Percentiles rank a stretch among this genome's conserved stretches.
These are phyloP conservation scores for Pseudogymnoascus sp. DNA, from an alignment of 2,329 filamentous ascomycete genomes.

Conservation along the genomic window DNA sequence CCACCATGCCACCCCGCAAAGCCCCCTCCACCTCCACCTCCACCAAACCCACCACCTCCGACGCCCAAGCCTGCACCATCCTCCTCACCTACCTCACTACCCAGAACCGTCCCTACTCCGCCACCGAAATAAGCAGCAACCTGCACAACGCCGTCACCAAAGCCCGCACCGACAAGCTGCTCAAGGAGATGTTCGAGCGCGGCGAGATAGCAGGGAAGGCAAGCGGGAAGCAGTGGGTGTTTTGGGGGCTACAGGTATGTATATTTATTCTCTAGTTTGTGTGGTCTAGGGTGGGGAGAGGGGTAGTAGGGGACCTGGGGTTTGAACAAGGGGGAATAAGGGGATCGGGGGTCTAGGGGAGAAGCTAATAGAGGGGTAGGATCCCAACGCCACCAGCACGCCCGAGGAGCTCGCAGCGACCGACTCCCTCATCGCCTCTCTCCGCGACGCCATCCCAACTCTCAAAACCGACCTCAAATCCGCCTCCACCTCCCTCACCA, in stretches of 20 bases:
- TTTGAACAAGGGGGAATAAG: neutral
- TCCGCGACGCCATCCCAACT: constrained; percentile 36
- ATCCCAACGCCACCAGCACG: constrained; percentile 38
- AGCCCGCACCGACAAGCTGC: constrained; percentile 49
- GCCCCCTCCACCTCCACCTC: neutral
- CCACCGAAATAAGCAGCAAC: constrained; percentile 50
- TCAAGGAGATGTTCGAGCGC: constrained; percentile 54
- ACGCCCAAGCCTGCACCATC: constrained; percentile 26
- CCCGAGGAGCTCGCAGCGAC: constrained; percentile 41
- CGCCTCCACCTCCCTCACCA: constrained; percentile 35
- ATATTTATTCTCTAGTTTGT: too few relatives aligned
- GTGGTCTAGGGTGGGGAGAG: neutral
- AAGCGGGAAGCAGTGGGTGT: constrained; percentile 27
- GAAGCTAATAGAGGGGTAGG: constrained; percentile 27
- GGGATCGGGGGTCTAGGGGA: neutral
- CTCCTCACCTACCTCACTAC: constrained; percentile 29
- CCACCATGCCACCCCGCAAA: constrained; percentile 11
- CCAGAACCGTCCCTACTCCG: constrained; percentile 33
- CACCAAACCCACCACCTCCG: constrained; percentile 18
- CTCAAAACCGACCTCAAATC: constrained; percentile 43
- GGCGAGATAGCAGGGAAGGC: constrained; percentile 47
- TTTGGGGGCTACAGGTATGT: constrained; percentile 26
- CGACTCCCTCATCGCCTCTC: constrained; percentile 37
- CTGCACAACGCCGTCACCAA: constrained; percentile 45
- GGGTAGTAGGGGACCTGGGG: neutral